Percentiles rank a stretch among this genome's conserved stretches.
These are phyloP conservation scores for Leptographium procerum DNA, from an alignment of 2,329 filamentous ascomycete genomes.

Conservation along the genomic window DNA sequence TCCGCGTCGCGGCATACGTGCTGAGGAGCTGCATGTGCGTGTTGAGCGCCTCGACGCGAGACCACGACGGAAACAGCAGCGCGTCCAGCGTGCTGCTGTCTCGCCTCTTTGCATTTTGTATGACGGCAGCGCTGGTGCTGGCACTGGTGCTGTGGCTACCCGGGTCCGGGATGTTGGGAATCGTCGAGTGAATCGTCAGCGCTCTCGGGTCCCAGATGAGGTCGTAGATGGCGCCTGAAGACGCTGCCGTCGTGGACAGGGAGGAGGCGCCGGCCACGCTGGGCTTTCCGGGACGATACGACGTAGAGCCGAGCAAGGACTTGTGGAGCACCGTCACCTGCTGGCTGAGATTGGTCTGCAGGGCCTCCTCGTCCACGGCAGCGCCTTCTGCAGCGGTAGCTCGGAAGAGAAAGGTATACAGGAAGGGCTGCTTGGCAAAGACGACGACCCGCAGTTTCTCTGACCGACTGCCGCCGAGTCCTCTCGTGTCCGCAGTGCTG, in stretches of 20 bases:
- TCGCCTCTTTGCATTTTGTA: background rate
- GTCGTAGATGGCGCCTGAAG: conserved; percentile 41
- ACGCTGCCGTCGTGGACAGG: conserved; percentile 5
- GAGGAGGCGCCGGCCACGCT: conserved; percentile 15
- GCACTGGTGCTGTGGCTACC: too few relatives aligned
- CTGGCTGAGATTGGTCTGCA: conserved; percentile 7
- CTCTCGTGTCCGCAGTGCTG: too few relatives aligned
- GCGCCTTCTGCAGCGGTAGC: conserved; percentile 17
- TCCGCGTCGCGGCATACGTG: conserved; percentile 37
- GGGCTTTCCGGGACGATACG: conserved; percentile 43
- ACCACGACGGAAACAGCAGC: conserved; percentile 31
- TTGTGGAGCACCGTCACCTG: conserved; percentile 49
- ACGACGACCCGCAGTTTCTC: conserved; percentile 56
- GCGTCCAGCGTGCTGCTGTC: background rate
- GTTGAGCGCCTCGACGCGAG: conserved; percentile 50
- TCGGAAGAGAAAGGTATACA: conserved; percentile 65
- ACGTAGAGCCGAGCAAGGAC: conserved; percentile 43
- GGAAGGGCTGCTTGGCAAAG: conserved; percentile 63
- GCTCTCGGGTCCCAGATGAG: conserved; percentile 49
- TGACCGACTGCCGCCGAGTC: conserved; percentile 41
- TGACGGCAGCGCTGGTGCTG: conserved; percentile 10
- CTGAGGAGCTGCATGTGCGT: conserved; percentile 54
- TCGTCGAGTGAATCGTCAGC: conserved; percentile 48
- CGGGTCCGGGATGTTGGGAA: conserved; percentile 54
- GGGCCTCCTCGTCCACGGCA: background rate